These are phyloP conservation scores for Cyclocybe cylindracea DNA, from an alignment of 768 basidiomycete genomes.

Conservation along the genomic window DNA sequence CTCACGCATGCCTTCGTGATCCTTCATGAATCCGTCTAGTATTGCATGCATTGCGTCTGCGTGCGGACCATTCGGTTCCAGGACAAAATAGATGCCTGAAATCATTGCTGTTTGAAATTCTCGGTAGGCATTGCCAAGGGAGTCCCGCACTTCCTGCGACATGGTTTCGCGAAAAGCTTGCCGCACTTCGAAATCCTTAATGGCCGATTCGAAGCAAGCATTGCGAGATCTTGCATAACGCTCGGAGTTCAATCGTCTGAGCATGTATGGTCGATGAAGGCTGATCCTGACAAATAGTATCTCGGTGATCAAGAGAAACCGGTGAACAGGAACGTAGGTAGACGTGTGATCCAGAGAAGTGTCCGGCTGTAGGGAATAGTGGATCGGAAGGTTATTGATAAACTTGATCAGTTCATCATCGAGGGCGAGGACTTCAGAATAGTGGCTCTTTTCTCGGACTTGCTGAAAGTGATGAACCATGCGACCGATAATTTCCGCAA, in stretches of 20 bases:
- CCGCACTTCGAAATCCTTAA: slow-evolving; percentile 83
- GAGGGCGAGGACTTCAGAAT: slow-evolving; percentile 77
- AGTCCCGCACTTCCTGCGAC: slow-evolving; percentile 64
- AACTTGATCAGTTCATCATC: slow-evolving; percentile 86
- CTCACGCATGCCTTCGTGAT: slow-evolving; percentile 64
- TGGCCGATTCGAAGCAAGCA: slow-evolving; percentile 91
- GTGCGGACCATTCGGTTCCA: slow-evolving; percentile 74
- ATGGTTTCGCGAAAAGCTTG: slow-evolving; percentile 63
- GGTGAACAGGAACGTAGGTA: slow-evolving; percentile 75
- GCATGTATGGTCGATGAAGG: slow-evolving; percentile 84
- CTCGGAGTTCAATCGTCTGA: slow-evolving; percentile 77
- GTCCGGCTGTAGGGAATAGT: slow-evolving; percentile 77
- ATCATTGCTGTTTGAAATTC: slow-evolving; percentile 92
- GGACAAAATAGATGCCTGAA: slow-evolving; percentile 80
- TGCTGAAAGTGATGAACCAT: slow-evolving; percentile 95
- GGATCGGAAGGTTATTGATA: slow-evolving; percentile 73
- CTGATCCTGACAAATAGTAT: slow-evolving; percentile 84
- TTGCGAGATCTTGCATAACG: slow-evolving; percentile 78
- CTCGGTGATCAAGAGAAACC: slow-evolving; percentile 89
- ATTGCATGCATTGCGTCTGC: slow-evolving; percentile 76
- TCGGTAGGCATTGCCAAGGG: slow-evolving; percentile 79
- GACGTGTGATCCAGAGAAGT: slow-evolving; percentile 68
- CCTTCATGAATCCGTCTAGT: slow-evolving; percentile 74
- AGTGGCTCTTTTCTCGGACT: slow-evolving; percentile 74
- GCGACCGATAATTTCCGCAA: slow-evolving; percentile 83